Base-by-base conservation (phyloP, 2,329 filamentous ascomycete species). In the Fusarium robinianum region DNA sequence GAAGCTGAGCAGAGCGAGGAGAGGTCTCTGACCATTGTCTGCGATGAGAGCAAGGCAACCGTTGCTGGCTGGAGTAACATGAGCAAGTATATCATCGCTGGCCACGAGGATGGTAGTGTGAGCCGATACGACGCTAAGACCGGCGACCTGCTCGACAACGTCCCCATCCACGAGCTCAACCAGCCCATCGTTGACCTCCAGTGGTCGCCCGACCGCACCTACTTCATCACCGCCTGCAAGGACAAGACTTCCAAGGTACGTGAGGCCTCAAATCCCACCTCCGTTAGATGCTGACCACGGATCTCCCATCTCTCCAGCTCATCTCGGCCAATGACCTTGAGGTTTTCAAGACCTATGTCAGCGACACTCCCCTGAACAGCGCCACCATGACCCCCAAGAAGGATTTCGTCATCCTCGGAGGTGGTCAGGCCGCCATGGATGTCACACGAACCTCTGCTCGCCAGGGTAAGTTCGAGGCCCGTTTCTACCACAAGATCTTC, bases 401-500 rank as follows among this genome's bases (percentile, higher is more conserved):
- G 77, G 90, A 97, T 68, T 99, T 89, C 67, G 92, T 99, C 58
- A 95, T 99, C 66, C 86, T 99, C 30, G 94, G 94, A 63, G 94
- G 94, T 83, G 94, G 94, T 62, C 94, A 99, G 76, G 94, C 91
- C 56, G 94, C 94, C 67, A 96, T 96, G 90, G 92, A 97, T 67
- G 94, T 99, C 72, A 99, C 94, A 46, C 95, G 89, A 41, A 97
- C 94, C 37, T 87, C 87, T 22, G 85, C 90, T 35, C 84, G 94
- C 58, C 94, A 99, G 79, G 94, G 94, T 75, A 97, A 97, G 76
- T 99, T 99, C 78, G 94, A 99, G 74, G 94, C 94, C 30, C 85
- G 94, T 58, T 99, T 99, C 81, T 99, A 96, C 80, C 94, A 99
- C 85, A 97, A 95, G 81, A 87, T 99, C 70, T 97, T 99, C 70